A percentile compares a stretch with the other conserved stretches of the same genome.
phyloP scores from a whole-genome alignment of 2,329 filamentous ascomycete genomes.

The Penicillium brevicompactum region DNA sequence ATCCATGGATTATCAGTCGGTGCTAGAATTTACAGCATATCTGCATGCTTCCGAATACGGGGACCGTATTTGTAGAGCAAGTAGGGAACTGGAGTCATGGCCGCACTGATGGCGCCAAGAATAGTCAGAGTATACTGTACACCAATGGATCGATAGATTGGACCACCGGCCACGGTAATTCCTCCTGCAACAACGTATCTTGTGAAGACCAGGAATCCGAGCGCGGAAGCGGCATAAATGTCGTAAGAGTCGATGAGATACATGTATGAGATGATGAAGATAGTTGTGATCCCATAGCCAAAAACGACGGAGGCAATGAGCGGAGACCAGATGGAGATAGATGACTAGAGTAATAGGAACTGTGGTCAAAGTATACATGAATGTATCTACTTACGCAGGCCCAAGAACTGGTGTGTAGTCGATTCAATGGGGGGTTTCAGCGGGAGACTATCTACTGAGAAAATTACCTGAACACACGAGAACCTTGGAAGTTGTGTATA shows the following conservation, averaged over 20 bases:
- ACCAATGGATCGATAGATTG: slow-evolving; percentile 42
- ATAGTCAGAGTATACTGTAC: slow-evolving; percentile 44
- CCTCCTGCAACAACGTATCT: slow-evolving; percentile 43
- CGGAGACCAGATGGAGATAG: slow-evolving; percentile 54
- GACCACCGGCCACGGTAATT: slow-evolving; percentile 31
- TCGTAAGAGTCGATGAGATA: slow-evolving; percentile 61
- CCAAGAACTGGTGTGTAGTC: too few species aligned
- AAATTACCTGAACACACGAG: too few species aligned
- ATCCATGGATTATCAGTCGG: neutral
- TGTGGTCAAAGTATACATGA: too few species aligned
- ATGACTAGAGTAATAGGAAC: slow-evolving; percentile 2
- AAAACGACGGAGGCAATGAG: slow-evolving; percentile 54
- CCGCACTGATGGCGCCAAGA: slow-evolving; percentile 35
- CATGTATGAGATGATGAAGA: slow-evolving; percentile 54
- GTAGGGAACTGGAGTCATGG: slow-evolving; percentile 46
- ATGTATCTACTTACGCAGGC: too few species aligned
- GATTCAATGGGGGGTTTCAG: too few species aligned
- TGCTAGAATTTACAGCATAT: neutral
- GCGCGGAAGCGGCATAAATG: slow-evolving; percentile 50
- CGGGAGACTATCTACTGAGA: too few species aligned
- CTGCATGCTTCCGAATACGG: neutral
- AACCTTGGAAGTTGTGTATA: too few species aligned
- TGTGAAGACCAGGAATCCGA: slow-evolving; percentile 44
- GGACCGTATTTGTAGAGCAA: slow-evolving; percentile 12
- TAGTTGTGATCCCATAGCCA: slow-evolving; percentile 50